phyloP scores from a whole-genome alignment of 306 rosid species.

The Benincasa hispida region DNA sequence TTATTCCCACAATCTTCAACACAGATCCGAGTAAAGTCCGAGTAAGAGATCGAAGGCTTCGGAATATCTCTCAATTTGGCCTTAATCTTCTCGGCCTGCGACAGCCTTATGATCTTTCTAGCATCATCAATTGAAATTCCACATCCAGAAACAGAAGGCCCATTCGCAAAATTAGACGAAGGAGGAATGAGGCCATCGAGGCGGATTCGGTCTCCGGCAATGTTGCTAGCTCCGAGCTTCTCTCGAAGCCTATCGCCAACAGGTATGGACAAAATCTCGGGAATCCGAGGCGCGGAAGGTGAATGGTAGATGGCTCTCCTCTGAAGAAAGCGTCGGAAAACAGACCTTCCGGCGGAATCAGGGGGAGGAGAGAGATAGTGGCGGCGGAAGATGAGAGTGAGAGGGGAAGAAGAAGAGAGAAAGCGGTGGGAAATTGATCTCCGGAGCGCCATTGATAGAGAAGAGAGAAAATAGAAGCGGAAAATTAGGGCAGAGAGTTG shows the following conservation, averaged over 20 bases:
- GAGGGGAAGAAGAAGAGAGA: not conserved
- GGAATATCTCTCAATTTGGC: slow-evolving; percentile 34
- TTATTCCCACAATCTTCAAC: slow-evolving; percentile 30
- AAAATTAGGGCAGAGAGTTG: not conserved
- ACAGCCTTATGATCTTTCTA: slow-evolving; percentile 46
- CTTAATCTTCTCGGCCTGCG: slow-evolving; percentile 58
- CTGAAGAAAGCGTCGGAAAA: slow-evolving; percentile 43
- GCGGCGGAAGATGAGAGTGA: slow-evolving; percentile 23
- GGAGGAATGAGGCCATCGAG: slow-evolving; percentile 21
- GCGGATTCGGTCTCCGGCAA: slow-evolving; percentile 17
- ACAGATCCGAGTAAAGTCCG: slow-evolving; percentile 47
- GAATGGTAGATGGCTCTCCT: slow-evolving; percentile 27
- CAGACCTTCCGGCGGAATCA: slow-evolving; percentile 16
- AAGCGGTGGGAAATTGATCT: slow-evolving; percentile 32
- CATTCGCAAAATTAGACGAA: not conserved
- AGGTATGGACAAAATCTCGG: slow-evolving; percentile 41
- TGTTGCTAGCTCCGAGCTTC: slow-evolving; percentile 17
- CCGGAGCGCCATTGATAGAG: slow-evolving; percentile 49
- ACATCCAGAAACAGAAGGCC: not conserved
- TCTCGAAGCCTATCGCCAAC: slow-evolving; percentile 44
- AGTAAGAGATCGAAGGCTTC: slow-evolving; percentile 34
- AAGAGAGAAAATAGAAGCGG: not conserved
- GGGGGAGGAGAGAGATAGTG: slow-evolving; percentile 23
- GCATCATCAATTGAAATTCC: slow-evolving; percentile 41
- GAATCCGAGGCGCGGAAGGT: slow-evolving; percentile 16